Evolutionary conservation across 805 yeast genomes (phyloP).

Genomic region (Alloascoidea africana): DNA sequence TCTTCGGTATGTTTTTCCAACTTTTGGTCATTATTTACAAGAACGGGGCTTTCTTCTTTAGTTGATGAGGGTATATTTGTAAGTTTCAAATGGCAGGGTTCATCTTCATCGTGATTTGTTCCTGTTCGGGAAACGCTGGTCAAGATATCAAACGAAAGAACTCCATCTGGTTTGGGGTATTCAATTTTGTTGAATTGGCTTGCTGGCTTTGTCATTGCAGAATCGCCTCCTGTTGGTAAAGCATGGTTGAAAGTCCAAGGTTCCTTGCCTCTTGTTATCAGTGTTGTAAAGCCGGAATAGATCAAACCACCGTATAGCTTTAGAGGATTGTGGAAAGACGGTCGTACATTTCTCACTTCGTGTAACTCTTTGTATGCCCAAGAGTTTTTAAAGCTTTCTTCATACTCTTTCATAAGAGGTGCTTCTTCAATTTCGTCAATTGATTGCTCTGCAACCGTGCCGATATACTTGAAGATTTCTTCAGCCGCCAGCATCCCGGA

Average conservation of each 20-base stretch:
- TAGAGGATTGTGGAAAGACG: conserved; percentile 68
- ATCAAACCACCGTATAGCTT: conserved; percentile 72
- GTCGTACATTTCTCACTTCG: conserved; percentile 82
- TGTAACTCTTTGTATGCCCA: conserved; percentile 81
- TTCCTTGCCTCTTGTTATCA: conserved; percentile 61
- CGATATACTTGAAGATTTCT: conserved; percentile 39
- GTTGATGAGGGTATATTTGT: conserved; percentile 12
- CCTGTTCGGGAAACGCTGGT: conserved; percentile 97
- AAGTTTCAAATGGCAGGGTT: conserved; percentile 68
- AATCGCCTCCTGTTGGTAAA: conserved; percentile 38
- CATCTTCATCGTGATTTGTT: conserved; percentile 90
- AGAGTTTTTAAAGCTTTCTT: conserved; percentile 48
- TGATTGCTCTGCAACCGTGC: conserved; percentile 16
- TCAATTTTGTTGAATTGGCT: conserved; percentile 50
- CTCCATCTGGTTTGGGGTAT: conserved; percentile 95
- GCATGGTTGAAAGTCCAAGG: conserved; percentile 78
- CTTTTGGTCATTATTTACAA: conserved; percentile 39
- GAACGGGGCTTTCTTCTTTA: conserved; percentile 17
- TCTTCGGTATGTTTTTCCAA: conserved; percentile 47
- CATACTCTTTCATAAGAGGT: conserved; percentile 38
- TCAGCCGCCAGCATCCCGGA: conserved; percentile 95
- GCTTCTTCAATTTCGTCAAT: conserved; percentile 26
- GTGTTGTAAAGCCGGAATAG: conserved; percentile 73
- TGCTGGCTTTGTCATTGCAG: conserved; percentile 59
- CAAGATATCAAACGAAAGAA: conserved; percentile 75